phyloP scores from a whole-genome alignment of 1,139 yeast species.

The Zygosaccharomyces sapae region DNA sequence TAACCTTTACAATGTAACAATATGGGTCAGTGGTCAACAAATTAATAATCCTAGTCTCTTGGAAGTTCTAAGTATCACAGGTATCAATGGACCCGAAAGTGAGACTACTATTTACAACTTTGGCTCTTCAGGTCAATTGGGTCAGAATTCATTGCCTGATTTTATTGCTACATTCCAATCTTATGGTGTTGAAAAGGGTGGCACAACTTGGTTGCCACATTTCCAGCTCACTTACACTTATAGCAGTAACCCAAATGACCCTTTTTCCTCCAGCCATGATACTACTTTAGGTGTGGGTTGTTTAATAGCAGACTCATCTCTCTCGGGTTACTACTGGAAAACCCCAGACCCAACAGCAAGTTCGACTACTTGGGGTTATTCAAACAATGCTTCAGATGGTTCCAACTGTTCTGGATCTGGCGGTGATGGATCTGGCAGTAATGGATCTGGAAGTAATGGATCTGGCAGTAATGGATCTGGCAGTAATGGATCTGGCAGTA shows the following conservation, averaged over 20 bases:
- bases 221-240: background rate
- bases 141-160: background rate
- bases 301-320: background rate
- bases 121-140: background rate
- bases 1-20: background rate
- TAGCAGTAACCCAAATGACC: background rate
- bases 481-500: background rate
- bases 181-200: background rate
- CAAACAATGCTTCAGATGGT: background rate
- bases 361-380: background rate
- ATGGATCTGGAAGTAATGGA: background rate
- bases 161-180: background rate
- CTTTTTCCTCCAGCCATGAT: background rate
- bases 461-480: no score
- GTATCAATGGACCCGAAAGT: background rate
- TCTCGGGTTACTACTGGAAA: background rate
- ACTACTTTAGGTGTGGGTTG: background rate
- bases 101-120: background rate
- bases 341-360: background rate
- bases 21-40: background rate
- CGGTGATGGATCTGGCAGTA: background rate
- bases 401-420: background rate
- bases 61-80: background rate
- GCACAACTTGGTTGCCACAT: background rate
- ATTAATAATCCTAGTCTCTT: background rate